Conservation (phyloP, 495 filamentous ascomycete species). For the Xylaria flabelliformis region DNA sequence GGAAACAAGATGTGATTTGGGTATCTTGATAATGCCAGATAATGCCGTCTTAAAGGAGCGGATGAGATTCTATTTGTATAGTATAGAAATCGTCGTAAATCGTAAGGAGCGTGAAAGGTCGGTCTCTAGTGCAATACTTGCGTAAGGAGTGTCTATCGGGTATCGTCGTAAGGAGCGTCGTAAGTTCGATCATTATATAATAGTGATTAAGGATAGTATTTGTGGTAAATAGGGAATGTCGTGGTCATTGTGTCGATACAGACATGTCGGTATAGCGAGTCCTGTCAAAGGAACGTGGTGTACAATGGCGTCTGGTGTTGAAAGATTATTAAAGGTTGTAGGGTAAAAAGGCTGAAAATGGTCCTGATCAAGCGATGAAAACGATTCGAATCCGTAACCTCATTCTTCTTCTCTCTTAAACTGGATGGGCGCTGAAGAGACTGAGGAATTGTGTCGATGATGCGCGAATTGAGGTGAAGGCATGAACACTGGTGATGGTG, state of each 20-base stretch:
- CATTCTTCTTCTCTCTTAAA: conserved; percentile 38
- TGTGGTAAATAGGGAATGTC: conserved; percentile 49
- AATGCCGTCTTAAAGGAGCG: conserved; percentile 43
- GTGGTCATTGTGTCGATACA: conserved; percentile 53
- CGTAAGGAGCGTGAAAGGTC: conserved; percentile 46
- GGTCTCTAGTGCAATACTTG: conserved; percentile 46
- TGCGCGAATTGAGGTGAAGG: conserved; percentile 34
- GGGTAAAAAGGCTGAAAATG: neutral
- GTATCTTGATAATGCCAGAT: conserved; percentile 42
- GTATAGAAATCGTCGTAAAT: conserved; percentile 45
- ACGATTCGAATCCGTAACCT: neutral
- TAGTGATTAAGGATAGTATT: conserved; percentile 47
- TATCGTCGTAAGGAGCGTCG: conserved; percentile 52
- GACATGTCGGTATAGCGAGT: conserved; percentile 43
- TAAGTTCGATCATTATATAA: conserved; percentile 47
- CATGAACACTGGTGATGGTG: conserved; percentile 37
- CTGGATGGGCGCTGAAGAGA: conserved; percentile 39
- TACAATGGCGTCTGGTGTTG: conserved; percentile 58
- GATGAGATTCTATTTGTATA: conserved; percentile 41
- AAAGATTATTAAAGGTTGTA: conserved; percentile 33
- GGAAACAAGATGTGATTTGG: conserved; percentile 47
- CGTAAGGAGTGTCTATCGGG: conserved; percentile 57
- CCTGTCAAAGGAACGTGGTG: conserved; percentile 54
- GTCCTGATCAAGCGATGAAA: conserved; percentile 8
- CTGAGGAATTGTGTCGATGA: conserved; percentile 40